Conservation (phyloP, 176 grass and related monocot species). For the Alopecurus myosuroides region DNA sequence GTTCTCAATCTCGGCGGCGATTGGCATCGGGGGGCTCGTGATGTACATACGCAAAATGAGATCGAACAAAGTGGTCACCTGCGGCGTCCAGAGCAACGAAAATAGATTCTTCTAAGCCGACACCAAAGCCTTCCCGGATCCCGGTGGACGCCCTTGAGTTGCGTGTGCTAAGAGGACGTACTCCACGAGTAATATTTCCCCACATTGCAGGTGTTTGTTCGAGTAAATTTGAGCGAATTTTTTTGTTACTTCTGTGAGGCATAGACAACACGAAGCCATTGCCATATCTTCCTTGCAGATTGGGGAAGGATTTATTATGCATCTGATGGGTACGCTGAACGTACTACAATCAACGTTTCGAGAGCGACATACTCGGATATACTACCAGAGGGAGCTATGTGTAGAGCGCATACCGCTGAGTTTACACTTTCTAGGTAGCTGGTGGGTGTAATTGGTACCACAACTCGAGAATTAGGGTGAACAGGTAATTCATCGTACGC, state of each 20-base stretch:
- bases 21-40: conserved; percentile 66
- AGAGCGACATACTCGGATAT: not conserved
- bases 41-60: conserved; percentile 69
- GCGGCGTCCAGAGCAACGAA: conserved; percentile 82
- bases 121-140: no score
- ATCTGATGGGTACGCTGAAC: not conserved
- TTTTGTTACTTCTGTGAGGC: not conserved
- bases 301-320: not conserved
- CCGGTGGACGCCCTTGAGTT: not conserved
- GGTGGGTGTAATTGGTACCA: no score
- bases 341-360: not conserved
- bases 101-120: conserved; percentile 69
- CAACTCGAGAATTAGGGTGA: no score
- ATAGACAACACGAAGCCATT: not conserved
- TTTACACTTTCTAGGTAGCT: no score
- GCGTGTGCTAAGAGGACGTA: not conserved
- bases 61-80: conserved; percentile 67
- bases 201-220: not conserved
- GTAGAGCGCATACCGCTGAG: no score
- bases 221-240: not conserved
- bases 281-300: not conserved
- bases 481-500: no score
- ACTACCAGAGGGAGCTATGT: not conserved
- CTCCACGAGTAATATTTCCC: not conserved
- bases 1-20: conserved; percentile 51